Base-by-base conservation (phyloP, 2,329 filamentous ascomycete genomes). In the Cladophialophora bantiana region DNA sequence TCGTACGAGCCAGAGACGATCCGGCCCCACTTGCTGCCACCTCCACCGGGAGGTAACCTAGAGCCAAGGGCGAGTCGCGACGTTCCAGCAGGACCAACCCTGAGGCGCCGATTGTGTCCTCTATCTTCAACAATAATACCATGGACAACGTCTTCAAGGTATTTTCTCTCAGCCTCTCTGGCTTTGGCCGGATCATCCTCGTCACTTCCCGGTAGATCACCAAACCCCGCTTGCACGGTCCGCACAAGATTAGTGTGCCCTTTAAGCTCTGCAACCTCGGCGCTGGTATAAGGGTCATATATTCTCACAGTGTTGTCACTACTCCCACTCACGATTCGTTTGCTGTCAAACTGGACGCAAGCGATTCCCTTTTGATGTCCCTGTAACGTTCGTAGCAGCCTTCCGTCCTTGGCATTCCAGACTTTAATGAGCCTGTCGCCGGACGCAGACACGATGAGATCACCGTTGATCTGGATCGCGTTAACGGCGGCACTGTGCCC, bases 1-100 rank as follows among this genome's bases (percentile, higher is more conserved):
- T 99, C 95, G 73, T 99, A 99, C 0, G 93, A 97, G 2, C 95
- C 95, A 6, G 94, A 97, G 3, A 99, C 93, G 66, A 99, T 99
- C n/a, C 94, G 89, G 9, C 91, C 93, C 82, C 94, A 97, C 71
- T 86, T 89, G 74, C 92, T 92, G 32, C 94, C 93, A 45, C 94
- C 94, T 31, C 94, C 94, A 12, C 94, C 94, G 0, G 94, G 94
- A 1, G 94, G 94, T 2, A 98, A 84, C 75, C 92, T 95, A 15
- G 94, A 92, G 0, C 94, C 94, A 58, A 92, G 88, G 0, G 92
- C 90, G 62, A 77, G 75, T 59, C 69, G 64, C 26, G 67, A 70
- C 4, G 66, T 66, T n/a, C 69, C 69, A 35, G 64, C 94, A 1
- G 92, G 93, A 10, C 91, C 86, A 66, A 93, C 93, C 15, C 82